Conservation (phyloP, 208 protist genomes). For the Wallacemonas sp. region DNA sequence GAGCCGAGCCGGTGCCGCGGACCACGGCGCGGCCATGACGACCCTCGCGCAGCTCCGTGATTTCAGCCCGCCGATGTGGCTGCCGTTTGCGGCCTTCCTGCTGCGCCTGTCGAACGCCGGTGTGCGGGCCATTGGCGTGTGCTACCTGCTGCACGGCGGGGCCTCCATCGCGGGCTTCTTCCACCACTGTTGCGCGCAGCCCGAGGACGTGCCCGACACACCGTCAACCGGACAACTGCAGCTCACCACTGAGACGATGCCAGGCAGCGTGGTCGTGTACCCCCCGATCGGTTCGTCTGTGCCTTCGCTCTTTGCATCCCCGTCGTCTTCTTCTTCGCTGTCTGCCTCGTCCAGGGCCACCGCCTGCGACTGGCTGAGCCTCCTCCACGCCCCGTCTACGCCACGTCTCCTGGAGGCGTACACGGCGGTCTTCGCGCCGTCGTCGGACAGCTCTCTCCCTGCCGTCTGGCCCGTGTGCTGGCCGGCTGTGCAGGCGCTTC, state of each 20-base stretch:
- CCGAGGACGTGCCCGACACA: background rate
- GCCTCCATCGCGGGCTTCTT: background rate
- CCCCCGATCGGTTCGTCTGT: background rate
- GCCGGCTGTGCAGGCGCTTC: background rate
- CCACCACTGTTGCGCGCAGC: background rate
- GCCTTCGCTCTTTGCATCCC: background rate
- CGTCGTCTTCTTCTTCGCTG: background rate
- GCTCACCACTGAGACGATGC: too few relatives aligned
- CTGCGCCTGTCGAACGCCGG: background rate
- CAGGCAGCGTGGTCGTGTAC: background rate
- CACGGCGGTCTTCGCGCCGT: background rate
- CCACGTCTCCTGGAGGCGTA: background rate
- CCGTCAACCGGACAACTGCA: too few relatives aligned
- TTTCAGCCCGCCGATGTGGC: background rate
- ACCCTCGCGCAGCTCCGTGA: background rate
- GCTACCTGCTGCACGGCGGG: slow-evolving; percentile 1
- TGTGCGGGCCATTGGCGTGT: background rate
- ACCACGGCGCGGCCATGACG: background rate
- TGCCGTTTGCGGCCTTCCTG: background rate
- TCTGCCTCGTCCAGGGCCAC: background rate
- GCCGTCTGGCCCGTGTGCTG: background rate
- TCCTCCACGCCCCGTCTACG: slow-evolving; percentile 1
- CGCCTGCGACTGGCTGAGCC: background rate
- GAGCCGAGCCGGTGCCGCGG: too few relatives aligned
- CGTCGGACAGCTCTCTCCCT: too few relatives aligned